phyloP scores from a whole-genome alignment of 2,329 filamentous ascomycete species.

The Clathrospora elynae region DNA sequence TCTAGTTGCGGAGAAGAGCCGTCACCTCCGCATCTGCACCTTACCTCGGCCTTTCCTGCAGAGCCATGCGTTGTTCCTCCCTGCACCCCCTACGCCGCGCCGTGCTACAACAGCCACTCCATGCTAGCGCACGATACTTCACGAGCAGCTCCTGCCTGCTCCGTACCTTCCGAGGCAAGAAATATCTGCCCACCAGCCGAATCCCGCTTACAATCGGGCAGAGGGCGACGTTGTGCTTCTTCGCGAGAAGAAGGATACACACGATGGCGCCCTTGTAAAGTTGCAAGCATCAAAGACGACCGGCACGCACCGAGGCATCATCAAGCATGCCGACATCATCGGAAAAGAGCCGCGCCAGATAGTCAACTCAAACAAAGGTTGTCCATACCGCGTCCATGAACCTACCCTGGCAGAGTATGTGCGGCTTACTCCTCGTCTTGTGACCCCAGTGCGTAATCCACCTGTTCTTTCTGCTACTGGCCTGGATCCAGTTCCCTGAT shows the following conservation, averaged over 20 bases:
- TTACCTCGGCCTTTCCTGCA: slow-evolving; percentile 16
- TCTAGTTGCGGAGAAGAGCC: slow-evolving; percentile 16
- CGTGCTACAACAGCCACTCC: slow-evolving; percentile 1
- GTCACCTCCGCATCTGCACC: slow-evolving; percentile 21
- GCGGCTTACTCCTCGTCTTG: slow-evolving; percentile 66
- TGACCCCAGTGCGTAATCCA: slow-evolving; percentile 75
- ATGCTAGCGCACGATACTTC: slow-evolving; percentile 20
- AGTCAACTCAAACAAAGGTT: slow-evolving; percentile 61
- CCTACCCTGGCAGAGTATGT: slow-evolving; percentile 77
- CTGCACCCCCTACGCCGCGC: slow-evolving; percentile 6
- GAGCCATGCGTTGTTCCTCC: slow-evolving; percentile 27
- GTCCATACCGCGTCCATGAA: slow-evolving; percentile 62
- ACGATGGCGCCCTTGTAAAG: slow-evolving; percentile 48
- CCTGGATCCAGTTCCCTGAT: not conserved
- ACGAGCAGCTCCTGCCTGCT: slow-evolving; percentile 22
- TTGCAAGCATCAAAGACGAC: slow-evolving; percentile 44
- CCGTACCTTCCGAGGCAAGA: slow-evolving; percentile 41
- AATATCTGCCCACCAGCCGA: not conserved
- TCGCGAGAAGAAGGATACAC: slow-evolving; percentile 46
- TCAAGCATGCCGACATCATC: slow-evolving; percentile 65
- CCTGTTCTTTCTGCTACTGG: not conserved
- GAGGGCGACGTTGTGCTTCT: slow-evolving; percentile 52
- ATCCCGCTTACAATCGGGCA: slow-evolving; percentile 26
- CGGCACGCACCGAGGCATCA: slow-evolving; percentile 54
- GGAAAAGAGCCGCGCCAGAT: slow-evolving; percentile 64